A percentile compares a stretch with the other conserved stretches of the same genome.
Evolutionary conservation across 441 rosid genomes (phyloP).

Genomic region (Adansonia grandidieri): DNA sequence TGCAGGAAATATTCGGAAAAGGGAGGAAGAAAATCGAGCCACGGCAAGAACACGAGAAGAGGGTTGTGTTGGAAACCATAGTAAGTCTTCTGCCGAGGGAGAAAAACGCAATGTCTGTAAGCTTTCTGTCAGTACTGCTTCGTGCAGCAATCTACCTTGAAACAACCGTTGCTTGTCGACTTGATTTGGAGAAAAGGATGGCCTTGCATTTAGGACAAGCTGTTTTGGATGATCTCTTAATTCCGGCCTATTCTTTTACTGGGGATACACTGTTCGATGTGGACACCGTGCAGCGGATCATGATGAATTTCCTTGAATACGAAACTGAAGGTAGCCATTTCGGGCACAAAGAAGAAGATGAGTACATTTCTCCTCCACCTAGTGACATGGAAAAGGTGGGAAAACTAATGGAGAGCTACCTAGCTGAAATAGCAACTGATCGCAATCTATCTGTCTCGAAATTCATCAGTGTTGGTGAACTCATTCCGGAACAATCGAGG

Average conservation of each 20-base stretch:
- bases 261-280: slow-evolving; percentile 71
- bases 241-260: slow-evolving; percentile 59
- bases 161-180: slow-evolving; percentile 88
- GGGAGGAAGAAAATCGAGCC: slow-evolving; percentile 81
- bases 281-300: slow-evolving; percentile 61
- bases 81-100: slow-evolving; percentile 71
- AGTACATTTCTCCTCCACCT: slow-evolving; percentile 41
- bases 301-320: slow-evolving; percentile 55
- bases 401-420: slow-evolving; percentile 65
- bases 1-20: slow-evolving; percentile 80
- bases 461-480: slow-evolving; percentile 57
- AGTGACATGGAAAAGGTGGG: slow-evolving; percentile 63
- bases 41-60: slow-evolving; percentile 78
- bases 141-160: slow-evolving; percentile 66
- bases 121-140: slow-evolving; percentile 71
- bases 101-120: slow-evolving; percentile 62
- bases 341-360: slow-evolving; percentile 38
- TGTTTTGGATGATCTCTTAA: slow-evolving; percentile 65
- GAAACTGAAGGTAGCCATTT: slow-evolving; percentile 51
- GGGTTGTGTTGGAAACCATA: slow-evolving; percentile 70
- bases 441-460: slow-evolving; percentile 49
- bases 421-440: slow-evolving; percentile 71
- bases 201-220: slow-evolving; percentile 64
- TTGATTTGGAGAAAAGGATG: slow-evolving; percentile 77
- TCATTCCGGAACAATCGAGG: slow-evolving; percentile 66